phyloP scores from a whole-genome alignment of 2,329 filamentous ascomycete species.

The Escovopsis sp. region DNA sequence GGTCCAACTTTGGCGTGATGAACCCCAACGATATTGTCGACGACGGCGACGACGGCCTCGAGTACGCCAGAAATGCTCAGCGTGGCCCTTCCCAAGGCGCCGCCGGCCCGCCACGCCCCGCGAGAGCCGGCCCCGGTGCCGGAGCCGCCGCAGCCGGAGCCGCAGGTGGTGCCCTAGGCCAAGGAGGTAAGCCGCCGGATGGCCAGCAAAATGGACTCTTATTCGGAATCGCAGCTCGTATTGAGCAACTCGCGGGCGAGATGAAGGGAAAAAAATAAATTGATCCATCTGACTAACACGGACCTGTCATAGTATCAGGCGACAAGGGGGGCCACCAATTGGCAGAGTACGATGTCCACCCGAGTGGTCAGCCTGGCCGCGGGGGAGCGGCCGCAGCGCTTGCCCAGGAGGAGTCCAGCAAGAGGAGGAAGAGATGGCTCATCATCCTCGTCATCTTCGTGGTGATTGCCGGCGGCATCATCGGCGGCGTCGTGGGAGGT shows the following conservation, averaged over 20 bases:
- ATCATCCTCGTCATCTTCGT: conserved; percentile 50
- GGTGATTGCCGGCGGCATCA: conserved; percentile 54
- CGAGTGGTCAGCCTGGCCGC: background rate
- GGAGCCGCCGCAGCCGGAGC: conserved; percentile 29
- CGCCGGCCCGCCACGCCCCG: conserved; percentile 25
- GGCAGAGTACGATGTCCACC: background rate
- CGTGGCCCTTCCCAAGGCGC: conserved; percentile 47
- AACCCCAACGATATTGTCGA: conserved; percentile 72
- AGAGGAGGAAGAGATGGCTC: conserved; percentile 55
- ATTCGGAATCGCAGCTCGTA: too few species aligned
- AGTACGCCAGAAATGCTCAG: conserved; percentile 29
- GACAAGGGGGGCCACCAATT: too few species aligned
- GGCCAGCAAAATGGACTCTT: too few species aligned
- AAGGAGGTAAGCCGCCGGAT: conserved; percentile 9
- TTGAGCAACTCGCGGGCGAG: too few species aligned
- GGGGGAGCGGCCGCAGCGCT: conserved; percentile 9
- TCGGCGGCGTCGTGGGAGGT: conserved; percentile 60
- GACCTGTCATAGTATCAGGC: too few species aligned
- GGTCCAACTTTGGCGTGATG: conserved; percentile 41
- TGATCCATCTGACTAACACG: too few species aligned
- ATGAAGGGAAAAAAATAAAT: too few species aligned
- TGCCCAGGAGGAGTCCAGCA: conserved; percentile 32
- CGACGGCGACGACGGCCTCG: conserved; percentile 75
- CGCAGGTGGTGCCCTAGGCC: conserved; percentile 18
- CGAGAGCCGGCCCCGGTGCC: conserved; percentile 10